These are phyloP conservation scores for Prinsepia uniflora DNA, from an alignment of 306 rosid genomes.

Conservation along the genomic window DNA sequence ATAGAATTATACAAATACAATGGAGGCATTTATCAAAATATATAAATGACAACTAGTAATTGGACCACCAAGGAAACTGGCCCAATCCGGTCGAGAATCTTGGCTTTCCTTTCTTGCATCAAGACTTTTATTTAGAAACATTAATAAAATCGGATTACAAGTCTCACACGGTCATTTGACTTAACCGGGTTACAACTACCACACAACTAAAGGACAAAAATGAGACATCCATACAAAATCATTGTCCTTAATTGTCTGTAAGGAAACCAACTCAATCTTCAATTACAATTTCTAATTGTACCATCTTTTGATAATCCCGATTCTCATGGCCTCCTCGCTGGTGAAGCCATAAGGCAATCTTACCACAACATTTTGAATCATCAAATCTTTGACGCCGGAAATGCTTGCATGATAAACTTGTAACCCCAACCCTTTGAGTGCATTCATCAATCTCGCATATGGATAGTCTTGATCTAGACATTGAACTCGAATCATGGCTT, in stretches of 20 bases:
- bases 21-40: too few species aligned
- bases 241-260: background rate
- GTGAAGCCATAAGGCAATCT: conserved; percentile 31
- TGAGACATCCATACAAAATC: background rate
- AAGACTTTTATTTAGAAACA: too few species aligned
- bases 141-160: too few species aligned
- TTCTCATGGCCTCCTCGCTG: conserved; percentile 29
- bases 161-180: too few species aligned
- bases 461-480: conserved; percentile 37
- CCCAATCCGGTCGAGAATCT: too few species aligned
- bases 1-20: too few species aligned
- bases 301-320: conserved; percentile 29
- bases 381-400: conserved; percentile 38
- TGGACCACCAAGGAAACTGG: too few species aligned
- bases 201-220: too few species aligned
- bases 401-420: conserved; percentile 41
- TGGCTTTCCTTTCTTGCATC: too few species aligned
- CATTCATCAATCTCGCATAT: conserved; percentile 43
- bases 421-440: conserved; percentile 32
- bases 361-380: conserved; percentile 49
- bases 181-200: too few species aligned
- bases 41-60: too few species aligned
- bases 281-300: background rate
- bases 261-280: background rate
- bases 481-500: conserved; percentile 45